Evolutionary conservation across 768 basidiomycete genomes (phyloP).

Genomic region (Russula dissimulans): DNA sequence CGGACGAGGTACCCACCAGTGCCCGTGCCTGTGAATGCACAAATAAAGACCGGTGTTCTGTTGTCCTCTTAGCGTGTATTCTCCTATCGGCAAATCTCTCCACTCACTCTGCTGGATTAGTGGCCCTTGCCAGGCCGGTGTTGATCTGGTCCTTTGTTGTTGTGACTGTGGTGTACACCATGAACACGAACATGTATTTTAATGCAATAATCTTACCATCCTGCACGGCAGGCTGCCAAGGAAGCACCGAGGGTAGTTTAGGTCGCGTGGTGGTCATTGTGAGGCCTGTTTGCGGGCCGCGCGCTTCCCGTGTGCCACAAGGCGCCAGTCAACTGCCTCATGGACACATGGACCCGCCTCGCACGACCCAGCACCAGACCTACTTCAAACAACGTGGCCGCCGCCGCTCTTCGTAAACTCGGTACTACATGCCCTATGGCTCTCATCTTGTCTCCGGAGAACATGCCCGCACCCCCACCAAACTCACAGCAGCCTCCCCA

Average conservation of each 20-base stretch:
- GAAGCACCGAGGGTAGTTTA: slow-evolving; percentile 21
- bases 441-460: background rate
- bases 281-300: no score
- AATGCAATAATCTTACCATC: slow-evolving; percentile 8
- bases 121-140: slow-evolving; percentile 48
- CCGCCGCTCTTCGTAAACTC: background rate
- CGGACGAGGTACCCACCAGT: background rate
- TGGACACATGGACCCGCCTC: no score
- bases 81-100: no score
- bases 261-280: slow-evolving; percentile 6
- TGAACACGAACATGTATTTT: background rate
- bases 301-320: no score
- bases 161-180: slow-evolving; percentile 26
- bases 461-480: slow-evolving; percentile 13
- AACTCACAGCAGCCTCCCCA: slow-evolving; percentile 9
- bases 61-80: background rate
- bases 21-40: slow-evolving; percentile 46
- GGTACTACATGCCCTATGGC: background rate
- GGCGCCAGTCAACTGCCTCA: no score
- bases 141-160: slow-evolving; percentile 49
- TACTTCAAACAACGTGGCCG: background rate
- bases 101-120: slow-evolving; percentile 56
- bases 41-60: slow-evolving; percentile 79
- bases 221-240: slow-evolving; percentile 17
- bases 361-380: no score